Percentiles rank a stretch among this genome's conserved stretches.
Evolutionary conservation across 1,139 yeast genomes (phyloP).

Genomic region (Yamadazyma kanchanaburiensis): DNA sequence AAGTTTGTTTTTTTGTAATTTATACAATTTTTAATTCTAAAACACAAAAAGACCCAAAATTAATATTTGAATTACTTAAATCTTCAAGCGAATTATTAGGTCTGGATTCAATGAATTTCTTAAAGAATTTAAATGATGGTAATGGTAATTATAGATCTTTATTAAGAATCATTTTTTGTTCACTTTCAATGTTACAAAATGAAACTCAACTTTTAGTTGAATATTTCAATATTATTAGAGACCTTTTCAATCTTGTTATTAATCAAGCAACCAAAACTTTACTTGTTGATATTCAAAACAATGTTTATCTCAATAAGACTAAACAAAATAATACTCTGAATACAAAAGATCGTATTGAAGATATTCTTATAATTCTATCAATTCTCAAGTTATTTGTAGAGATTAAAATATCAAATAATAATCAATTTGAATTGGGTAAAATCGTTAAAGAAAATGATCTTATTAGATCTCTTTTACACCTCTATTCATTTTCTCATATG

Average conservation of each 20-base stretch:
- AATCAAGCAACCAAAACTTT: constrained; percentile 56
- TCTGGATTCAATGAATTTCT: constrained; percentile 46
- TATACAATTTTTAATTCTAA: constrained; percentile 45
- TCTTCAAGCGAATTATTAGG: constrained; percentile 40
- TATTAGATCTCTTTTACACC: constrained; percentile 56
- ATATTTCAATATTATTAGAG: constrained; percentile 49
- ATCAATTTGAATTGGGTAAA: constrained; percentile 50
- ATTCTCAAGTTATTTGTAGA: constrained; percentile 56
- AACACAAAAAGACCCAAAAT: constrained; percentile 23
- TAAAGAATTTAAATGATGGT: constrained; percentile 35
- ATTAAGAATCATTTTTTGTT: constrained; percentile 53
- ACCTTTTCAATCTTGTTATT: constrained; percentile 56
- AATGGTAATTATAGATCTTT: constrained; percentile 55
- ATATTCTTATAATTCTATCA: constrained; percentile 60
- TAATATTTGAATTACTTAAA: constrained; percentile 37
- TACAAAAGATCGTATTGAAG: constrained; percentile 53
- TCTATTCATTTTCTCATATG: constrained; percentile 67
- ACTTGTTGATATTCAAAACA: constrained; percentile 56
- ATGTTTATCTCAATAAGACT: constrained; percentile 39
- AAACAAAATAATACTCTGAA: constrained; percentile 26
- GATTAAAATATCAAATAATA: constrained; percentile 47
- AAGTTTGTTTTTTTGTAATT: constrained; percentile 64
- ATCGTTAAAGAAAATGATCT: constrained; percentile 59
- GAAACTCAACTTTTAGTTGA: constrained; percentile 43
- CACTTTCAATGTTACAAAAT: constrained; percentile 42